Percentiles rank a stretch among this genome's conserved stretches.
Evolutionary conservation across 352 stramenopile species (phyloP).

Genomic region (Thalassiosira pacifica): DNA sequence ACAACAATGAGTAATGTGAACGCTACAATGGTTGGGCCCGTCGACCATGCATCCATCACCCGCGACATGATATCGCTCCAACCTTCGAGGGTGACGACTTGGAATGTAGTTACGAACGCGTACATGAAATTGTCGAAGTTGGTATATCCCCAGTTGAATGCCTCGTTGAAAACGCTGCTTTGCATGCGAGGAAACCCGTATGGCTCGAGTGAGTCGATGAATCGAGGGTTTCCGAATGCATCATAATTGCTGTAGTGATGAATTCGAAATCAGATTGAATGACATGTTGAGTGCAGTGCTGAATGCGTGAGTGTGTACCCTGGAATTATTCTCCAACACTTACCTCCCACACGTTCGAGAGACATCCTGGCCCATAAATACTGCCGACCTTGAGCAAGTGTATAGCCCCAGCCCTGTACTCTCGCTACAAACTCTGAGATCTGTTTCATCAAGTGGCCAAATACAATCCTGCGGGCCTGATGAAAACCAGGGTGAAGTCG

Average conservation of each 20-base stretch:
- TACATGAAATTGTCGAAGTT: conserved; percentile 93
- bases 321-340: not conserved
- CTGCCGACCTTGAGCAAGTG: conserved; percentile 29
- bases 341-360: conserved; percentile 37
- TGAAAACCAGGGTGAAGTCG: conserved; percentile 51
- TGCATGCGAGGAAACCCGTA: conserved; percentile 63
- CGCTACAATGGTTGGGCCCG: conserved; percentile 63
- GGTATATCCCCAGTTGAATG: conserved; percentile 91
- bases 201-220: conserved; percentile 60
- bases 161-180: conserved; percentile 77
- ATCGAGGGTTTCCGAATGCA: conserved; percentile 74
- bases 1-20: conserved; percentile 68
- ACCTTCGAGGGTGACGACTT: conserved; percentile 93
- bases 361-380: conserved; percentile 26
- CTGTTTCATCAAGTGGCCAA: conserved; percentile 91
- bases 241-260: conserved; percentile 76
- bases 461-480: conserved; percentile 88
- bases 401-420: conserved; percentile 43
- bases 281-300: too few relatives aligned
- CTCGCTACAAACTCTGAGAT: conserved; percentile 88
- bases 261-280: not conserved
- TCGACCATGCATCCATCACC: conserved; percentile 85
- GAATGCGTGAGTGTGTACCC: too few relatives aligned
- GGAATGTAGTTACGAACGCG: conserved; percentile 94
- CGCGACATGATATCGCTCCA: conserved; percentile 93